phyloP scores from a whole-genome alignment of 208 protist genomes.

The Acanthamoeba royreba region DNA sequence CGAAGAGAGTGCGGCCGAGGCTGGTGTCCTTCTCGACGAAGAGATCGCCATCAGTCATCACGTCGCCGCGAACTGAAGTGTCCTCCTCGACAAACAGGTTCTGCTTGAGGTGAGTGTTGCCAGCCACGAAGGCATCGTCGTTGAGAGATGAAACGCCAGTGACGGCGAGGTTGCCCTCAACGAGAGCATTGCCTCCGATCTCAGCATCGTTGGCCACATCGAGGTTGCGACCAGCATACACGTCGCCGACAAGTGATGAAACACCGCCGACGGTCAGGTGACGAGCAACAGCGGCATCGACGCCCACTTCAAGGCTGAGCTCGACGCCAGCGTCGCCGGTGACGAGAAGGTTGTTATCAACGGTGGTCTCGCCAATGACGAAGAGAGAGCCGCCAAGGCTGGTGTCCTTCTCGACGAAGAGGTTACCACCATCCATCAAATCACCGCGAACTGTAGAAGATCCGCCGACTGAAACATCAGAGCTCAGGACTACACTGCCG shows the following conservation, averaged over 20 bases:
- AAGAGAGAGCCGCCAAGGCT: neutral
- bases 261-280: neutral
- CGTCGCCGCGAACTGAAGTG: neutral
- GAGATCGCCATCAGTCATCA: neutral
- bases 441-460: neutral
- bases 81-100: neutral
- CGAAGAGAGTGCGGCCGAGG: neutral
- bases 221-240: neutral
- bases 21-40: neutral
- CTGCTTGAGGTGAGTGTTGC: neutral
- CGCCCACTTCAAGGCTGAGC: neutral
- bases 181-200: neutral
- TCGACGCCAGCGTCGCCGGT: neutral
- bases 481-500: too few relatives aligned
- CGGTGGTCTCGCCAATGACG: neutral
- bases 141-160: neutral
- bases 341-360: neutral
- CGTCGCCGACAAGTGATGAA: neutral
- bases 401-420: neutral
- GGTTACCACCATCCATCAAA: neutral
- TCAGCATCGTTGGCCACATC: neutral
- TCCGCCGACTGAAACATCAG: neutral
- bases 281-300: neutral
- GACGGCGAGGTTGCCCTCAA: neutral
- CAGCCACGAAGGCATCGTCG: neutral